Conservation (phyloP, 1,284 basidiomycete genomes). For the Marasmius tenuissimus region DNA sequence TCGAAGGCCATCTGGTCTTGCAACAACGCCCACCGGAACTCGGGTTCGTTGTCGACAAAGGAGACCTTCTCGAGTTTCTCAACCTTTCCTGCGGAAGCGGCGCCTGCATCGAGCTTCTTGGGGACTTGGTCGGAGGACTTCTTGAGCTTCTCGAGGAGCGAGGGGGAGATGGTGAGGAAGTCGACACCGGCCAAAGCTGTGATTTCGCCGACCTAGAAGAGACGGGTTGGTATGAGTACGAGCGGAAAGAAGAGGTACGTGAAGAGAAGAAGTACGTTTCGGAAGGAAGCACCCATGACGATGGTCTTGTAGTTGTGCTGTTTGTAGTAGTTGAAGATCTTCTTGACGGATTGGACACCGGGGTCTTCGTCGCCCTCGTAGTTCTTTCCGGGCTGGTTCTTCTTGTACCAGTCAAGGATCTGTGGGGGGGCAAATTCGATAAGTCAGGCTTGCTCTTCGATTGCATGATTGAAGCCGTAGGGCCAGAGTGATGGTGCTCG, state of each 20-base stretch:
- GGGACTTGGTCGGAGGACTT: slow-evolving; percentile 77
- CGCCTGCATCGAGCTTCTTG: slow-evolving; percentile 77
- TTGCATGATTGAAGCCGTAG: no score
- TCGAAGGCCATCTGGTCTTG: slow-evolving; percentile 95
- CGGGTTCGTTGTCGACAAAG: slow-evolving; percentile 91
- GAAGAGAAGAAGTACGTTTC: slow-evolving; percentile 65
- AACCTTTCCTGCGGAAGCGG: slow-evolving; percentile 61
- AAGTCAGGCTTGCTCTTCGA: neutral
- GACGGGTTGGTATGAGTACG: slow-evolving; percentile 6
- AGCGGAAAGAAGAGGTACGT: slow-evolving; percentile 10
- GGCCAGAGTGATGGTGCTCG: no score
- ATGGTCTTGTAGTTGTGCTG: slow-evolving; percentile 98
- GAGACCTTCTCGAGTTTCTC: slow-evolving; percentile 78
- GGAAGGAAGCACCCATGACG: slow-evolving; percentile 99
- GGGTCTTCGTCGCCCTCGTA: slow-evolving; percentile 92
- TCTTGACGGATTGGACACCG: slow-evolving; percentile 95
- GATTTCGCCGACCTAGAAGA: slow-evolving; percentile 80
- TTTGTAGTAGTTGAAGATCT: slow-evolving; percentile 99
- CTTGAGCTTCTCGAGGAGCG: slow-evolving; percentile 91
- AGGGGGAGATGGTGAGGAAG: slow-evolving; percentile 93
- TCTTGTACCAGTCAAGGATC: slow-evolving; percentile 98
- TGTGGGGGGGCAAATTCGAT: slow-evolving; percentile 28
- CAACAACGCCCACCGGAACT: slow-evolving; percentile 93
- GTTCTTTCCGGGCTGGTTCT: slow-evolving; percentile 71
- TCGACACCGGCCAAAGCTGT: slow-evolving; percentile 94